Conservation (phyloP, 768 basidiomycete genomes). For the Kwoniella europaea region DNA sequence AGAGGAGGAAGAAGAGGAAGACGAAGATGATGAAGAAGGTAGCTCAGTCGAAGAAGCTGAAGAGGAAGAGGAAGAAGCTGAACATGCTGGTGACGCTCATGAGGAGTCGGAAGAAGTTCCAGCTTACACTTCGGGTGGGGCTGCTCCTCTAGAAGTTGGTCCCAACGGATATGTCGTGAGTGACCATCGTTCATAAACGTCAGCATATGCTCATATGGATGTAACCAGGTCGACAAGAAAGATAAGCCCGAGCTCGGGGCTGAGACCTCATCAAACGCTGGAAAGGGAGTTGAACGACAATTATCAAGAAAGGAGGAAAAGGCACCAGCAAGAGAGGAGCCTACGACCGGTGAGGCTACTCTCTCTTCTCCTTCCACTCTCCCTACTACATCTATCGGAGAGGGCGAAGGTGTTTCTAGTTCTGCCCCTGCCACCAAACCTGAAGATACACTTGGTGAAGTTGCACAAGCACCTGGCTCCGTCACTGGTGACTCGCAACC, state of each 20-base stretch:
- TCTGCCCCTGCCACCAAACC: constrained; percentile 10
- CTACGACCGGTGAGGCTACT: constrained; percentile 55
- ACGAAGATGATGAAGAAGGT: constrained; percentile 63
- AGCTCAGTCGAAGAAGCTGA: constrained; percentile 50
- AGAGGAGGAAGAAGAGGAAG: constrained; percentile 59
- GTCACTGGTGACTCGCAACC: constrained; percentile 31
- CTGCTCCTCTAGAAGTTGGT: constrained; percentile 60
- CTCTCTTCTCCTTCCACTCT: constrained; percentile 34
- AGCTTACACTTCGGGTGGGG: constrained; percentile 65
- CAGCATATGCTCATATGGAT: constrained; percentile 8
- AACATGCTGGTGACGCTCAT: constrained; percentile 65
- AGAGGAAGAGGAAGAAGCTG: constrained; percentile 59
- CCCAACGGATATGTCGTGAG: constrained; percentile 71
- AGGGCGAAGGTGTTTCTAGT: constrained; percentile 14
- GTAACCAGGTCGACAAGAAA: constrained; percentile 63
- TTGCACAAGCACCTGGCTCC: constrained; percentile 38
- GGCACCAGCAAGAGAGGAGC: constrained; percentile 68
- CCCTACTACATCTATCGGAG: constrained; percentile 8
- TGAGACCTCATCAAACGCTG: constrained; percentile 29
- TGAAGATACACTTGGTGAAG: constrained; percentile 45
- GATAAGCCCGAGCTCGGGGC: constrained; percentile 43
- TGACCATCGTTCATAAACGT: constrained; percentile 27
- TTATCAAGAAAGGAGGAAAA: constrained; percentile 74
- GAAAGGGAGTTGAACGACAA: constrained; percentile 59
- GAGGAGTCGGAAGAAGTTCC: constrained; percentile 65